These are phyloP conservation scores for Microdochium paspali DNA, from an alignment of 2,329 filamentous ascomycete species.

Conservation along the genomic window DNA sequence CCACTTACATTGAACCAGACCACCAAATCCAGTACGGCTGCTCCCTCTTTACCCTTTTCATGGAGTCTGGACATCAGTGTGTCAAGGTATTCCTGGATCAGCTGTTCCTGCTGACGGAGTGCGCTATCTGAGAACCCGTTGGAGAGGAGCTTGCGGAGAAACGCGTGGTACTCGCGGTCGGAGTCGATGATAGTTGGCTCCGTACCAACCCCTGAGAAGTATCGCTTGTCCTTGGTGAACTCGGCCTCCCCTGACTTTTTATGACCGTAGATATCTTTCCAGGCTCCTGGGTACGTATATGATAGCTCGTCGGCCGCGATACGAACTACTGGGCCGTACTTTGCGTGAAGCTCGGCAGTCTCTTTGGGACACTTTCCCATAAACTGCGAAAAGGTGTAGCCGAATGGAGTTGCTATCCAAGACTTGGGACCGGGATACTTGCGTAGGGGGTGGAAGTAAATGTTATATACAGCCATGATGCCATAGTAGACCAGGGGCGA, in stretches of 20 bases:
- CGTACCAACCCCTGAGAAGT: conserved; percentile 15
- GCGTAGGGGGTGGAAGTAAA: background rate
- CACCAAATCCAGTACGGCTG: conserved; percentile 19
- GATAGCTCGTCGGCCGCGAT: background rate
- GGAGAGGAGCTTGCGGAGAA: background rate
- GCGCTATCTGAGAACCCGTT: background rate
- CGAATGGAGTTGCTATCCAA: background rate
- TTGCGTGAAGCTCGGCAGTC: background rate
- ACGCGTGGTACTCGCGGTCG: background rate
- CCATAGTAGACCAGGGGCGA: background rate
- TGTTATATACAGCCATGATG: background rate
- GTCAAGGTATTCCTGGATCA: conserved; percentile 21
- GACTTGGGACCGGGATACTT: background rate
- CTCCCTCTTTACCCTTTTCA: conserved; percentile 6
- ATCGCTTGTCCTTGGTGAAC: conserved; percentile 18
- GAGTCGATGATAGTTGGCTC: conserved; percentile 13
- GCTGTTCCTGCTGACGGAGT: background rate
- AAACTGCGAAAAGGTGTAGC: background rate
- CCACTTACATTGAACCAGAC: conserved; percentile 28
- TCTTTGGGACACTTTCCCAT: background rate
- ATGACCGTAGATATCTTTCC: background rate
- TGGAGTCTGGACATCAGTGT: conserved; percentile 23
- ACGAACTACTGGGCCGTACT: background rate
- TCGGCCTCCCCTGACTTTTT: conserved; percentile 11
- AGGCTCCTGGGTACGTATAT: background rate